Percentiles rank a stretch among this genome's conserved stretches.
Evolutionary conservation across 2,329 filamentous ascomycete genomes (phyloP).

Genomic region (Penicillium sp.): DNA sequence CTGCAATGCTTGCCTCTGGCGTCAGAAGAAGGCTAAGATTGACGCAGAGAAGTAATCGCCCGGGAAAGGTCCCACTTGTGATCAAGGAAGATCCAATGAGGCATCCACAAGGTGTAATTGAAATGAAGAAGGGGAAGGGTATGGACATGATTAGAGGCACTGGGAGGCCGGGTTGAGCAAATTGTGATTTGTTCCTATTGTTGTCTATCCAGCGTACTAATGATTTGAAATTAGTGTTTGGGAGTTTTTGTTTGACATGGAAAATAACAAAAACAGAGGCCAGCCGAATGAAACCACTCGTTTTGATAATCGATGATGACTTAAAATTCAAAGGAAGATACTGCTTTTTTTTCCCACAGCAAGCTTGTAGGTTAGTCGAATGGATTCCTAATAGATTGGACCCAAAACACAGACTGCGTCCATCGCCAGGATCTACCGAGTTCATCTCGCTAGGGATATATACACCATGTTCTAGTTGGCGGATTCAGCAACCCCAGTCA

Average conservation of each 20-base stretch:
- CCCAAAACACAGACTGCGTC: too few species aligned
- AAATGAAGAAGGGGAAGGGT: neutral
- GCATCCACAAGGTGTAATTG: neutral
- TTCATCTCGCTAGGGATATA: neutral
- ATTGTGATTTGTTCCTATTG: constrained; percentile 1
- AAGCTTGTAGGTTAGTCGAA: too few species aligned
- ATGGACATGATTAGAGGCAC: neutral
- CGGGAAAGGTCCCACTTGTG: too few species aligned
- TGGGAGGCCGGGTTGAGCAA: neutral
- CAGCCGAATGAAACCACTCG: constrained; percentile 1
- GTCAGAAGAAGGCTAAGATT: constrained; percentile 57
- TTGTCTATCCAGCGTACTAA: constrained; percentile 13
- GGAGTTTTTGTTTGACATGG: neutral
- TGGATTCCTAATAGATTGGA: too few species aligned
- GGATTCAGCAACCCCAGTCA: neutral
- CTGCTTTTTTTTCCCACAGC: neutral
- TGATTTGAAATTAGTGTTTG: constrained; percentile 14
- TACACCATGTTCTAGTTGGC: neutral
- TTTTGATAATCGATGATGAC: neutral
- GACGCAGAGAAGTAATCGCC: constrained; percentile 26
- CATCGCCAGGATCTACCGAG: neutral
- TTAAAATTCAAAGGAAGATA: neutral
- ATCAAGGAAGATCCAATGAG: neutral
- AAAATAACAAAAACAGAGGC: neutral
- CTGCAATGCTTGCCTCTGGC: constrained; percentile 67